A percentile compares a stretch with the other conserved stretches of the same genome.
Conservation (phyloP, 2,329 filamentous ascomycete genomes). For the Ceratocystis papillata region DNA sequence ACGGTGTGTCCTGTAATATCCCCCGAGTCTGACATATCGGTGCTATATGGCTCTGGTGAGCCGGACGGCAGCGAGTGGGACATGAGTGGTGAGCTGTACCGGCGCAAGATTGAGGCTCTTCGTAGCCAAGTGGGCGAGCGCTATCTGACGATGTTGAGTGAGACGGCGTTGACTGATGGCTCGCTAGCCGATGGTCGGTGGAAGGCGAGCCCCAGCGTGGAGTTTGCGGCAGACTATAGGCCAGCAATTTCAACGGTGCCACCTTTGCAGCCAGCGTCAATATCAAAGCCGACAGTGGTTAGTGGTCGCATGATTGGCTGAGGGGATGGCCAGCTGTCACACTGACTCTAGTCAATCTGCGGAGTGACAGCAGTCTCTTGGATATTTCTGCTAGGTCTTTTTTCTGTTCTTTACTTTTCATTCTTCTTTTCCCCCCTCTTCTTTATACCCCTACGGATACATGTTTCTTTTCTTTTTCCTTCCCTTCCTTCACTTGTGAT, state of each 20-base stretch:
- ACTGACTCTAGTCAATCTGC: conserved; percentile 2
- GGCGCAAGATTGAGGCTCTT: conserved; percentile 76
- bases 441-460: conserved; percentile 21
- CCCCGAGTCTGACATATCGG: conserved; percentile 19
- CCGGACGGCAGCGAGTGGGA: conserved; percentile 49
- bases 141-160: conserved; percentile 78
- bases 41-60: conserved; percentile 28
- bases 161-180: conserved; percentile 37
- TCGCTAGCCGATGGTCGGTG: conserved; percentile 32
- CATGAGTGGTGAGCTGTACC: conserved; percentile 64
- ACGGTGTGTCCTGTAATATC: conserved; percentile 14
- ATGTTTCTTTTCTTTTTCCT: conserved; percentile 11
- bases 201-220: conserved; percentile 37
- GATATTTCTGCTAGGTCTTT: neutral
- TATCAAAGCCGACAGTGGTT: conserved; percentile 40
- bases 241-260: conserved; percentile 6
- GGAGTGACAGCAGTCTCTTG: neutral
- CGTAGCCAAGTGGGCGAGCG: conserved; percentile 75
- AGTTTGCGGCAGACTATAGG: conserved; percentile 28
- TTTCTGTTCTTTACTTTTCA: conserved; percentile 15
- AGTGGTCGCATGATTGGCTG: conserved; percentile 44
- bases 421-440: conserved; percentile 26
- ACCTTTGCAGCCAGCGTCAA: conserved; percentile 11
- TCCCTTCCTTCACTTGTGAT: conserved; percentile 23
- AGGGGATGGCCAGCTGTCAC: conserved; percentile 23